phyloP scores from a whole-genome alignment of 192 early-diverging fungal species.

The Ambispora gerdemannii region DNA sequence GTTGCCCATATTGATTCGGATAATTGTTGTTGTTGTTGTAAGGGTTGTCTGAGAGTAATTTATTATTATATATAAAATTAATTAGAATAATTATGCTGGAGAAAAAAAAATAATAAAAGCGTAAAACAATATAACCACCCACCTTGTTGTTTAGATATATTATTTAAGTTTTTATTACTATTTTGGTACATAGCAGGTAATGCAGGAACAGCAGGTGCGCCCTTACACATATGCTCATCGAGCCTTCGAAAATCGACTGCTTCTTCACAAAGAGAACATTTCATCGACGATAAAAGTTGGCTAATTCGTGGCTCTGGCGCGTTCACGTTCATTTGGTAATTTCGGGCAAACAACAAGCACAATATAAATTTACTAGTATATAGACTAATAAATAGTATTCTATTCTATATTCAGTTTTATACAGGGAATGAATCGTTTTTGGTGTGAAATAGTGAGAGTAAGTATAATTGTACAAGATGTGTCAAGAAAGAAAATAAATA shows the following conservation, averaged over 20 bases:
- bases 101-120: too few species aligned
- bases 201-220: conserved; percentile 47
- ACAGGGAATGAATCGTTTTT: too few species aligned
- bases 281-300: conserved; percentile 53
- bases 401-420: too few species aligned
- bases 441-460: too few species aligned
- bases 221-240: conserved; percentile 52
- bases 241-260: conserved; percentile 51
- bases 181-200: conserved; percentile 33
- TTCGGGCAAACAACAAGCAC: too few species aligned
- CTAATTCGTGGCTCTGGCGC: conserved; percentile 44
- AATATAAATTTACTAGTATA: too few species aligned
- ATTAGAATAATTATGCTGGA: neutral
- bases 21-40: neutral
- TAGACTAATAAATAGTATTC: too few species aligned
- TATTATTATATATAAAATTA: neutral
- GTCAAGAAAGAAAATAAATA: too few species aligned
- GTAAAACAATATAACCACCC: neutral
- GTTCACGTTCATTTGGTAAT: conserved; percentile 22
- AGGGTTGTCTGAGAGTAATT: neutral
- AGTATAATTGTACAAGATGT: too few species aligned
- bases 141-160: neutral
- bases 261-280: conserved; percentile 57
- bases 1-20: neutral
- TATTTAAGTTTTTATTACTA: conserved; percentile 1